Evolutionary conservation across 495 filamentous ascomycete species (phyloP), one percentile per base, ranked within the genome.

Genomic region (Aspergillus nidulans): DNA sequence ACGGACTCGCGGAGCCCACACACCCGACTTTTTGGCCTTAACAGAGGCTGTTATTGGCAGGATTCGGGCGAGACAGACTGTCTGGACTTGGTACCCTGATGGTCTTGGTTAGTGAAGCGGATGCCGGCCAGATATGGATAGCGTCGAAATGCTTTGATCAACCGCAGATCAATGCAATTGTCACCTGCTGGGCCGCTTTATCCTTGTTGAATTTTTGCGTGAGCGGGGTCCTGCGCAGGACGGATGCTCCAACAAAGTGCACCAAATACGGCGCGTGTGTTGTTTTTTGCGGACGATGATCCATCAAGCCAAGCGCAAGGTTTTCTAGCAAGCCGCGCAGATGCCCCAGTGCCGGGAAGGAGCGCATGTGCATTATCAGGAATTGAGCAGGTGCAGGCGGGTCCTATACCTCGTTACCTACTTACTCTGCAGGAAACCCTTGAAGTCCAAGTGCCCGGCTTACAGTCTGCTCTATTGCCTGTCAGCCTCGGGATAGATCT

Each of bases 1-100:
- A 30, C 47, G 53, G 45, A 46, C 58, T 45, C 56, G 55, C 50
- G 21, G 50, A 41, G 50, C 36, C 44, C 54, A 55, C 53, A 52
- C 49, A 36, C 4, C 30, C 30, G 30, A 34, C 49, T 39, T 19
- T 32, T 44, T 59, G 34, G 28, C 26, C 45, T 44, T 20, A 45
- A 41, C 15, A 26, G n/a, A 49, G 32, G 36, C 49, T 42, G 52
- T 59, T 20, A 42, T 44, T 52, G 41, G 47, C 38, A 53, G 55
- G 38, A 24, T 23, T 4, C 30, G n/a, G 41, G n/a, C 19, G 34
- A 49, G 54, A 39, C 41, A 24, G 30, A 47, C 38, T 28, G 51
- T 46, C 54, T 57, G 47, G 47, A 39, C 32, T 39, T 38, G 47
- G 54, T 43, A 60, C 52, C 40, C 42, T 44, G 55, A 49, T 55